Percentiles rank a stretch among this genome's conserved stretches.
phyloP scores from a whole-genome alignment of 148 eudicot species.

The Vaccinium vitisidaea region DNA sequence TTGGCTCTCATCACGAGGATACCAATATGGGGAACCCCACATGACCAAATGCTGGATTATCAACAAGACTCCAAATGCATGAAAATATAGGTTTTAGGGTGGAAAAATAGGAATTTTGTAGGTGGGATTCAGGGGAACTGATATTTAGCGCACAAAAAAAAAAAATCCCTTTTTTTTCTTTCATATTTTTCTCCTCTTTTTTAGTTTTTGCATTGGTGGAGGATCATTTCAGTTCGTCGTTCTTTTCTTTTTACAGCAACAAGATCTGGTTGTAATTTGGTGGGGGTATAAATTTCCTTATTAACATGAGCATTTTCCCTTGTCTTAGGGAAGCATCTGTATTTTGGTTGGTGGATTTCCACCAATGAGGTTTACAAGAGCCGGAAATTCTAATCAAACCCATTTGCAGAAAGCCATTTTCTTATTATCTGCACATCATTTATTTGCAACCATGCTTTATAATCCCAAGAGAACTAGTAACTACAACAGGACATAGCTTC shows the following conservation, averaged over 20 bases:
- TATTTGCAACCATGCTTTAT: not conserved
- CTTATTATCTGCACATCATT: not conserved
- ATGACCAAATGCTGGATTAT: conserved; percentile 5
- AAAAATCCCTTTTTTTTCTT: conserved; percentile 24
- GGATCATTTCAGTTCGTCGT: conserved; percentile 27
- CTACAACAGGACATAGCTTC: not conserved
- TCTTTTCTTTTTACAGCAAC: conserved; percentile 28
- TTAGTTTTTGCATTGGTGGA: conserved; percentile 52
- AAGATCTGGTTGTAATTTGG: conserved; percentile 31
- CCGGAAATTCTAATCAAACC: conserved; percentile 13
- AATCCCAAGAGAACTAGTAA: not conserved
- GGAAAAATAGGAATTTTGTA: conserved; percentile 29
- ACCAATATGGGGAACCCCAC: conserved; percentile 7
- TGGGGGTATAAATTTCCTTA: conserved; percentile 32
- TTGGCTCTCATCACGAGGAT: not conserved
- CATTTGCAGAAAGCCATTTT: not conserved
- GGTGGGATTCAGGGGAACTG: conserved; percentile 28
- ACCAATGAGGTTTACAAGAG: conserved; percentile 36
- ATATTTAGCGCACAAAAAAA: conserved; percentile 15
- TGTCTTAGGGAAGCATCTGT: conserved; percentile 42
- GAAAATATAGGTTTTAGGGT: conserved; percentile 19
- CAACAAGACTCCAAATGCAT: conserved; percentile 11
- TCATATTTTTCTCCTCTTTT: conserved; percentile 15
- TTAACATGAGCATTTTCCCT: conserved; percentile 25
- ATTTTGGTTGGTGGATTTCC: conserved; percentile 46